Evolutionary conservation across 2,329 filamentous ascomycete species (phyloP).

Genomic region (Xylaria sp.): DNA sequence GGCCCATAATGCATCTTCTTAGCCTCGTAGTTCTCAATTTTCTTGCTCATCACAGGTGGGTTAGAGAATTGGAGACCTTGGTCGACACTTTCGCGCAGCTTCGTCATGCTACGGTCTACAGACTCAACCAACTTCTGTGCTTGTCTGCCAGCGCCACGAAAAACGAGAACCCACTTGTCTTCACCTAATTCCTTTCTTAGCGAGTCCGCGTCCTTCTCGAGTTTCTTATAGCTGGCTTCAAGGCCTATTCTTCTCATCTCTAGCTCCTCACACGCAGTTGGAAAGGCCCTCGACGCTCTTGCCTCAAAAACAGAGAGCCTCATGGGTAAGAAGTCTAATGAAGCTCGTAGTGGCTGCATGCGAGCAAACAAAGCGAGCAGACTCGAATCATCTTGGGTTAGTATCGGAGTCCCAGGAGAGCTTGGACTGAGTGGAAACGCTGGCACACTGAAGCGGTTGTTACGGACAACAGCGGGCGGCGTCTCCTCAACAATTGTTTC

Average conservation of each 20-base stretch:
- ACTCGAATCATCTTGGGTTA: constrained; percentile 83
- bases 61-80: constrained; percentile 78
- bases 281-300: constrained; percentile 81
- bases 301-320: constrained; percentile 85
- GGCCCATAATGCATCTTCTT: constrained; percentile 95
- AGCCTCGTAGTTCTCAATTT: constrained; percentile 91
- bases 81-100: constrained; percentile 83
- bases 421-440: constrained; percentile 71
- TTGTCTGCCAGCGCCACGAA: constrained; percentile 89
- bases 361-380: constrained; percentile 90
- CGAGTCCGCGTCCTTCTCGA: constrained; percentile 90
- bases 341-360: constrained; percentile 93
- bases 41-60: constrained; percentile 76
- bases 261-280: constrained; percentile 89
- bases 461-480: constrained; percentile 66
- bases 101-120: constrained; percentile 84
- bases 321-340: constrained; percentile 96
- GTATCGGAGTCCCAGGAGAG: constrained; percentile 66
- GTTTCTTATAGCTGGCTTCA: constrained; percentile 86
- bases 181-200: constrained; percentile 91
- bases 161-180: constrained; percentile 95
- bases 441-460: constrained; percentile 75
- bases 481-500: constrained; percentile 94
- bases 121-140: constrained; percentile 98
- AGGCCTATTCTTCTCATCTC: constrained; percentile 78